phyloP scores from a whole-genome alignment of 139 green algal genomes.

The Tetradesmus obliquus region DNA sequence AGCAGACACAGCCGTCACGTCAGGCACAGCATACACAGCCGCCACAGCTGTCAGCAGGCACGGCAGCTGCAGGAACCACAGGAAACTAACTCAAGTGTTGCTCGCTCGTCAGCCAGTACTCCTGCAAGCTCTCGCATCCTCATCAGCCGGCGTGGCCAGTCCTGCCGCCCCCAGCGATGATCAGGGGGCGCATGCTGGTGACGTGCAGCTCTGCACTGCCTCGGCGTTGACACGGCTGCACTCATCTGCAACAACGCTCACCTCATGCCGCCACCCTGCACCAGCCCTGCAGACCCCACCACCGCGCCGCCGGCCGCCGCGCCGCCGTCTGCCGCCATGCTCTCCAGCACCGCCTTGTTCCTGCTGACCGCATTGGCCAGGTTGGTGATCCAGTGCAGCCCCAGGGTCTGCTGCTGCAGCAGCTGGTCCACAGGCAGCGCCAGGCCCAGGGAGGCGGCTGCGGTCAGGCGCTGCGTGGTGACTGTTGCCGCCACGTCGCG shows the following conservation, averaged over 20 bases:
- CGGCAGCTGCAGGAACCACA: no score
- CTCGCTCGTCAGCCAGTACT: no score
- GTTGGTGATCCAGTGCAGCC: constrained; percentile 33
- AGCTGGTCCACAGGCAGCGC: constrained; percentile 26
- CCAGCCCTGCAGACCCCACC: neutral
- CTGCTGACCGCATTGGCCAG: constrained; percentile 35
- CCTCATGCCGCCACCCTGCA: neutral
- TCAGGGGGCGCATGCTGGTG: no score
- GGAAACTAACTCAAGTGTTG: no score
- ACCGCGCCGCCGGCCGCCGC: neutral
- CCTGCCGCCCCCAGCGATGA: no score
- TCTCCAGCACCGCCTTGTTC: constrained; percentile 41
- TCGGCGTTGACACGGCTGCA: no score
- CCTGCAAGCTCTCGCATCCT: no score
- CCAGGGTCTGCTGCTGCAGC: constrained; percentile 40
- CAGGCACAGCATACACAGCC: no score
- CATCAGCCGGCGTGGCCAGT: no score
- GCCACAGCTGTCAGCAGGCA: no score
- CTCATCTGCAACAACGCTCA: neutral
- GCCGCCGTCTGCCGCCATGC: constrained; percentile 19
- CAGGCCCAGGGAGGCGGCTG: neutral
- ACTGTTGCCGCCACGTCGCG: constrained; percentile 13
- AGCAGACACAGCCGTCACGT: neutral
- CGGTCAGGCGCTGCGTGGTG: constrained; percentile 26
- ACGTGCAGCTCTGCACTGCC: no score